phyloP scores from a whole-genome alignment of 1,139 yeast species.

The Debaryomyces sp. region DNA sequence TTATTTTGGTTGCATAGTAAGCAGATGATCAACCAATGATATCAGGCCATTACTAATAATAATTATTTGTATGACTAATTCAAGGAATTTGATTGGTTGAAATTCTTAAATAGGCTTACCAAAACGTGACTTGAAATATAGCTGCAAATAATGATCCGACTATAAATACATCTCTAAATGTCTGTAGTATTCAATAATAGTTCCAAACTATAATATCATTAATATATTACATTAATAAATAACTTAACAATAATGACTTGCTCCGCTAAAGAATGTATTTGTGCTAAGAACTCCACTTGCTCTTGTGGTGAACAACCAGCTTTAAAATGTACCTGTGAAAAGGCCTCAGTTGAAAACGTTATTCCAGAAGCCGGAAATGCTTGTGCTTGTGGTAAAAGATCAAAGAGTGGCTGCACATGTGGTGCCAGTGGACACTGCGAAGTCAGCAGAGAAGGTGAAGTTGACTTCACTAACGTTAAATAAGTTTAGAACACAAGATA shows the following conservation, averaged over 20 bases:
- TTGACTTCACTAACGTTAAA: slow-evolving; percentile 44
- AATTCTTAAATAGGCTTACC: not conserved
- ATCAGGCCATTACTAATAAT: not conserved
- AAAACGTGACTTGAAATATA: not conserved
- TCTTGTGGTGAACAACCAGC: slow-evolving; percentile 54
- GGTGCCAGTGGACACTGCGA: slow-evolving; percentile 43
- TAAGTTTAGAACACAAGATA: slow-evolving; percentile 12
- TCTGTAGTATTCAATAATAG: not conserved
- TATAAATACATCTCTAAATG: not conserved
- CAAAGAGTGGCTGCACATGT: slow-evolving; percentile 45
- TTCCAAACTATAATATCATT: not conserved
- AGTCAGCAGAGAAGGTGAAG: slow-evolving; percentile 50
- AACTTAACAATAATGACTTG: slow-evolving; percentile 36
- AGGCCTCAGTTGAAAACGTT: slow-evolving; percentile 45
- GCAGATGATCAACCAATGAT: not conserved
- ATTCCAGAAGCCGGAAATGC: slow-evolving; percentile 37
- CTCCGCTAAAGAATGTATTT: slow-evolving; percentile 47
- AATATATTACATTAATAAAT: not conserved
- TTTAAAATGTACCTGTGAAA: slow-evolving; percentile 46
- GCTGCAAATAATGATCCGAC: not conserved
- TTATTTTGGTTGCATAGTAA: not conserved
- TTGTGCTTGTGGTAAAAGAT: slow-evolving; percentile 53
- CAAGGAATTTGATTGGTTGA: not conserved
- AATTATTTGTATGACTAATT: slow-evolving; percentile 3
- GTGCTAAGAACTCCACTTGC: slow-evolving; percentile 53